These are phyloP conservation scores for Chaetothyriales sp. DNA, from an alignment of 2,329 filamentous ascomycete genomes.

Conservation along the genomic window DNA sequence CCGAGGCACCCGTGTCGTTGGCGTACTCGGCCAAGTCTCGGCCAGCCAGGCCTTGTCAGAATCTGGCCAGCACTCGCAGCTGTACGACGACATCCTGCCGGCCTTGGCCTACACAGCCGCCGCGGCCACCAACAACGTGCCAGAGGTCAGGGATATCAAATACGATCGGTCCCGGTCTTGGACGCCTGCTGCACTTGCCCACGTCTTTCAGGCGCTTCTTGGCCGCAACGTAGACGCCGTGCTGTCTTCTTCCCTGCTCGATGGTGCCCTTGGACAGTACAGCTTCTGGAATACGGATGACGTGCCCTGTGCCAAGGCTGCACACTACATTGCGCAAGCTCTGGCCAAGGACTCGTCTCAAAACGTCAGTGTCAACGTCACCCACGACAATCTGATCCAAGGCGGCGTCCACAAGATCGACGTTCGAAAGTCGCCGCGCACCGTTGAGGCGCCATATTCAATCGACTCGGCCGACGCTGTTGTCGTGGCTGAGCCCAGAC, in stretches of 20 bases:
- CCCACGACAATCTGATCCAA: constrained; percentile 49
- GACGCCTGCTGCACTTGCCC: constrained; percentile 38
- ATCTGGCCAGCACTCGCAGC: constrained; percentile 60
- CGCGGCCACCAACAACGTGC: constrained; percentile 49
- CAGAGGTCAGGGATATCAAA: constrained; percentile 68
- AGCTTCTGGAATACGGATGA: constrained; percentile 86
- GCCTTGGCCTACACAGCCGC: constrained; percentile 64
- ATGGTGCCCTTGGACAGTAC: constrained; percentile 60
- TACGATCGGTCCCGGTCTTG: constrained; percentile 62
- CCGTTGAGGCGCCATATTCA: constrained; percentile 71
- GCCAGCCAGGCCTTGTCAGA: constrained; percentile 62
- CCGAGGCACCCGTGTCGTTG: constrained; percentile 58
- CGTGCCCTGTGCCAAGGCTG: constrained; percentile 52
- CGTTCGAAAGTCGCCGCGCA: constrained; percentile 68
- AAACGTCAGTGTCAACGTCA: constrained; percentile 47
- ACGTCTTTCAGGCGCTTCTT: constrained; percentile 32
- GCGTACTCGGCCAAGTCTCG: constrained; percentile 78
- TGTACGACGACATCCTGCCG: constrained; percentile 85
- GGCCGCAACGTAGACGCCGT: constrained; percentile 35
- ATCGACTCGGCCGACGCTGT: constrained; percentile 65
- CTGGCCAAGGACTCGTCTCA: constrained; percentile 46
- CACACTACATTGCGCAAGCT: constrained; percentile 47
- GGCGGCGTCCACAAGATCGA: constrained; percentile 76
- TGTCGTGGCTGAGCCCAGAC: constrained; percentile 64
- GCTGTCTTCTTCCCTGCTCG: constrained; percentile 27